Evolutionary conservation across 2,329 filamentous ascomycete species (phyloP).

Genomic region (Calonectria honghensis): DNA sequence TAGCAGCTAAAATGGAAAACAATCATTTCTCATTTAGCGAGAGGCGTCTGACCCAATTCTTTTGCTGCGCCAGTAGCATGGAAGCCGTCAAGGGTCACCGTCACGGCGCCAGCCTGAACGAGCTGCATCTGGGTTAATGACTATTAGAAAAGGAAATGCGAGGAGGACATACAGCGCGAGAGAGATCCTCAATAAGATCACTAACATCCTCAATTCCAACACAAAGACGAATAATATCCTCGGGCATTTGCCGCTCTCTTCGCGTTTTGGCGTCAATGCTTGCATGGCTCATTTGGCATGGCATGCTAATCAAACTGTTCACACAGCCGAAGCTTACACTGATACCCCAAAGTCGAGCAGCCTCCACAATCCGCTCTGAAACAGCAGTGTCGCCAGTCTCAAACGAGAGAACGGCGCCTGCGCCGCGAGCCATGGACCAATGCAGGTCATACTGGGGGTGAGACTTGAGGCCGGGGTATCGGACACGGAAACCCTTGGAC

Average conservation of each 20-base stretch:
- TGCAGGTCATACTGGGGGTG: slow-evolving; percentile 98
- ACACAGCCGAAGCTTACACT: slow-evolving; percentile 98
- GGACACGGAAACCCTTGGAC: slow-evolving; percentile 91
- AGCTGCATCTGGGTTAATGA: slow-evolving; percentile 72
- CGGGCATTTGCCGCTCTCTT: slow-evolving; percentile 91
- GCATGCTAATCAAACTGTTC: slow-evolving; percentile 99
- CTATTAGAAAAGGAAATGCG: neutral
- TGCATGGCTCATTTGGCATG: slow-evolving; percentile 99
- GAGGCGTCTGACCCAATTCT: slow-evolving; percentile 57
- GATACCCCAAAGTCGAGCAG: slow-evolving; percentile 93
- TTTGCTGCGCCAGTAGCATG: slow-evolving; percentile 72
- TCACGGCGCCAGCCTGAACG: slow-evolving; percentile 95
- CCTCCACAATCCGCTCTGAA: slow-evolving; percentile 95
- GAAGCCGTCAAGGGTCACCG: slow-evolving; percentile 88
- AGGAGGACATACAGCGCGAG: slow-evolving; percentile 84
- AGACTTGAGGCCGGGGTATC: slow-evolving; percentile 94
- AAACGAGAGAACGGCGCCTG: slow-evolving; percentile 95
- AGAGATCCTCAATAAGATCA: slow-evolving; percentile 94
- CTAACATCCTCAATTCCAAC: slow-evolving; percentile 96
- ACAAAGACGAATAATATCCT: slow-evolving; percentile 96
- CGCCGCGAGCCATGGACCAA: slow-evolving; percentile 94
- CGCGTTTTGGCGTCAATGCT: slow-evolving; percentile 97
- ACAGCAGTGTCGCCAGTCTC: slow-evolving; percentile 91
- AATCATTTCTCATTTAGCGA: slow-evolving; percentile 47
- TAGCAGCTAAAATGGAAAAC: slow-evolving; percentile 5